Evolutionary conservation across 2,329 filamentous ascomycete species (phyloP), one percentile per base, ranked within the genome.

Genomic region (Elsinoe batatas): DNA sequence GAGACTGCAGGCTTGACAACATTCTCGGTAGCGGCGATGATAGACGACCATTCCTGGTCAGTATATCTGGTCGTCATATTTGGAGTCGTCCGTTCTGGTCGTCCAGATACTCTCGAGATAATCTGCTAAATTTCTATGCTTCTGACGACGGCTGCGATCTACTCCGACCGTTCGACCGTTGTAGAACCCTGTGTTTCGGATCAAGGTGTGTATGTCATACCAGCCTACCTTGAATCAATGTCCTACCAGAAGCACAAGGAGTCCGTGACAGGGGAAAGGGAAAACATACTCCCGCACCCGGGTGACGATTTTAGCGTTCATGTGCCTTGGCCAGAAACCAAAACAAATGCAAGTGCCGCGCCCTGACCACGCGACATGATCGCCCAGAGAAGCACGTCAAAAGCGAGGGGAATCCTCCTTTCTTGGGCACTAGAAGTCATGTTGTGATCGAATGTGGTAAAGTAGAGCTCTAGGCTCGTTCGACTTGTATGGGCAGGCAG

Each of bases 61-160:
- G 72, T 74, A 58, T 74, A 74, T 54, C 71, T 65, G 56, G 68
- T 70, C 7, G 70, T 72, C 70, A 71, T 69, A 46, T 18, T 64
- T 61, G 10, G 10, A 5, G 15, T 44, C 44, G 40, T 30, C 5
- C 13, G 15, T 5, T 8, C 26, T 30, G 7, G 26, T 8, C 7
- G 26, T 30, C 26, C 26, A 30, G 26, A 30, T 30, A 30, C 26
- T 30, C 8, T 30, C 26, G 26, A 30, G 26, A 7, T 30, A 30
- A 5, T 30, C 26, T 30, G 26, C 26, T 30, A 30, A 30, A 30
- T 30, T 30, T 30, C 26, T 30, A 30, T 30, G 26, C 26, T 30
- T 8, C 26, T 30, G 7, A 8, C 8, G 26, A 30, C 26, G 26
- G 26, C 26, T 30, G 26, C 26, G 26, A 30, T 30, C 26, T 30